Evolutionary conservation across 805 yeast species (phyloP), one percentile per base, ranked within the genome.

Genomic region (Saturnispora diversa): DNA sequence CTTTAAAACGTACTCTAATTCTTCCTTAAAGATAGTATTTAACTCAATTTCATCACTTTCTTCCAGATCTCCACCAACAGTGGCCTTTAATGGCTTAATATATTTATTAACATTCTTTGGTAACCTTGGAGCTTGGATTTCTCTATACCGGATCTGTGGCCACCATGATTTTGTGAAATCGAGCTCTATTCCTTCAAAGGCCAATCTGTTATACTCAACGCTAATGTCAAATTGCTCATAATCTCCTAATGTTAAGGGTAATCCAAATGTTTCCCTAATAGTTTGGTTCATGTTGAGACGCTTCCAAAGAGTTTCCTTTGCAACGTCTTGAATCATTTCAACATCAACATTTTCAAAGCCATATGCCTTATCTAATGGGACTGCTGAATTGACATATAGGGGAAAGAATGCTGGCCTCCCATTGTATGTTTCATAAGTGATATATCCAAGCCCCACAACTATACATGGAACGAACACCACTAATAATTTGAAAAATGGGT

Each of bases 401-500:
- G 67, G 67, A 28, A 63, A 44, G 35, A 59, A 61, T 0, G 57
- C 59, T 10, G 61, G 58, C 30, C 52, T 48, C 8, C 50, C 58
- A 13, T 58, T 44, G 19, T 37, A 40, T 0, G 60, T 54, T 40
- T 59, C 59, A 44, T 54, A 60, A 9, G 44, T 49, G 4, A 59
- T 46, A 31, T 56, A 58, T 1, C 60, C 58, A 1, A 53, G 49
- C 5, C 54, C 37, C 13, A 52, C 44, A 0, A 55, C 19, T 17
- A 47, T 28, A 13, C 39, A 42, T 3, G 50, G 50, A 25, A 47
- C 28, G 20, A 47, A 44, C 2, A 47, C 41, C 3, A 47, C 35
- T 11, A 42, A 19, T 6, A 47, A 17, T 35, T 44, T 47, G 3
- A 47, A 24, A 3, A 47, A 33, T 6, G 50, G 50, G 13, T 36